These are phyloP conservation scores for Trichoderma cornu-damae DNA, from an alignment of 2,329 filamentous ascomycete species.

Conservation along the genomic window DNA sequence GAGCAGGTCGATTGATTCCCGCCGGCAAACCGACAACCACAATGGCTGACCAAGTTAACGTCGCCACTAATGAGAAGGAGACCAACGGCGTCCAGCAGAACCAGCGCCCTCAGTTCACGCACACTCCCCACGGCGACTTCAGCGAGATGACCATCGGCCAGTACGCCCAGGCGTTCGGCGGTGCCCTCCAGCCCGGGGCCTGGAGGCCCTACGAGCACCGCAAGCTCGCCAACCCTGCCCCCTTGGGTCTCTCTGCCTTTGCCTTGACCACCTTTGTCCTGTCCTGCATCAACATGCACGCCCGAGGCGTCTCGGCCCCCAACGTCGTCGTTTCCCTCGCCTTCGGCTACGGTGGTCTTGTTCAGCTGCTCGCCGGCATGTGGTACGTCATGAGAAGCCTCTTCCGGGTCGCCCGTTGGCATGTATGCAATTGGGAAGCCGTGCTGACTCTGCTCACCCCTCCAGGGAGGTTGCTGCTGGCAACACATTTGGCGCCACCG, in stretches of 20 bases:
- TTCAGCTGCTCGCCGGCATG: slow-evolving; percentile 80
- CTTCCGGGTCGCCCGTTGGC: background rate
- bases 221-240: slow-evolving; percentile 75
- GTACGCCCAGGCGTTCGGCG: slow-evolving; percentile 53
- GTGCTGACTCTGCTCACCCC: slow-evolving; percentile 17
- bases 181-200: slow-evolving; percentile 66
- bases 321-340: slow-evolving; percentile 65
- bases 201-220: slow-evolving; percentile 60
- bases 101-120: slow-evolving; percentile 11
- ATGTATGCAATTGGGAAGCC: background rate
- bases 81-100: slow-evolving; percentile 13
- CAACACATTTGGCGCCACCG: slow-evolving; percentile 81
- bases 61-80: slow-evolving; percentile 18
- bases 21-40: slow-evolving; percentile 12
- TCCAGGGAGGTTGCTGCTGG: slow-evolving; percentile 78
- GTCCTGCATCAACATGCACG: slow-evolving; percentile 65
- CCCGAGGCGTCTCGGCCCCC: slow-evolving; percentile 53
- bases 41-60: slow-evolving; percentile 15
- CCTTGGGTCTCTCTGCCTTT: slow-evolving; percentile 71
- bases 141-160: slow-evolving; percentile 22
- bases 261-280: slow-evolving; percentile 79
- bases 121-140: slow-evolving; percentile 28
- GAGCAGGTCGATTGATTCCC: slow-evolving; percentile 11
- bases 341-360: slow-evolving; percentile 69
- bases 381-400: slow-evolving; percentile 61